phyloP scores from a whole-genome alignment of 371 early-diverging fungal species.

The Actinomucor elegans region DNA sequence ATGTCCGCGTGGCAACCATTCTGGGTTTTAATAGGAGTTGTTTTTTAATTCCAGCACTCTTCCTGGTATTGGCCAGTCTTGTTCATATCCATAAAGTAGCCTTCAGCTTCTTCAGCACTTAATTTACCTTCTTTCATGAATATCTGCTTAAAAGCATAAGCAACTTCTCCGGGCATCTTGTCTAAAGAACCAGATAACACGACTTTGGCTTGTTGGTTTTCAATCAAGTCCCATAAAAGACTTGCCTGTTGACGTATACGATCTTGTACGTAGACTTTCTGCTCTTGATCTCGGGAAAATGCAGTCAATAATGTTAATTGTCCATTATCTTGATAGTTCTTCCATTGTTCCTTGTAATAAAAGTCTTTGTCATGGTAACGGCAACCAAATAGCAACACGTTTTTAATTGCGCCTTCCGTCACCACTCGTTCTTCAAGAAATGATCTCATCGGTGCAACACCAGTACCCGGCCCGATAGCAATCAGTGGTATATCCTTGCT shows the following conservation, averaged over 20 bases:
- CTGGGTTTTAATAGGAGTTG: not conserved
- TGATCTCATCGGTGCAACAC: constrained; percentile 89
- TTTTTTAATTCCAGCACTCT: constrained; percentile 77
- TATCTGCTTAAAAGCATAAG: constrained; percentile 67
- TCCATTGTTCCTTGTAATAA: constrained; percentile 71
- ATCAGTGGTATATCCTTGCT: constrained; percentile 59
- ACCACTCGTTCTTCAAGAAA: constrained; percentile 71
- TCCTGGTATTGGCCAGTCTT: constrained; percentile 78
- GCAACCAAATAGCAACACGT: constrained; percentile 82
- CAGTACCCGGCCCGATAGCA: constrained; percentile 83
- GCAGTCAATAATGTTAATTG: constrained; percentile 66
- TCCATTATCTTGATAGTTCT: constrained; percentile 42
- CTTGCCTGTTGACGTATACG: constrained; percentile 59
- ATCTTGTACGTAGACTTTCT: constrained; percentile 80
- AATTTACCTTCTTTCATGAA: constrained; percentile 58
- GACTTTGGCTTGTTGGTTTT: constrained; percentile 57
- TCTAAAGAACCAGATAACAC: constrained; percentile 79
- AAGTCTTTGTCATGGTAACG: constrained; percentile 73
- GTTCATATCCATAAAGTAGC: constrained; percentile 60
- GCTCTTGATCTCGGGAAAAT: constrained; percentile 68
- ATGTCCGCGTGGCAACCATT: not conserved
- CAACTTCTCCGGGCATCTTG: constrained; percentile 83
- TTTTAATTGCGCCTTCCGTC: constrained; percentile 49
- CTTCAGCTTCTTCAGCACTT: constrained; percentile 58
- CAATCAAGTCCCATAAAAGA: constrained; percentile 67